A percentile compares a stretch with the other conserved stretches of the same genome.
phyloP scores from a whole-genome alignment of 192 early-diverging fungal genomes.

The Martensiomyces pterosporus region DNA sequence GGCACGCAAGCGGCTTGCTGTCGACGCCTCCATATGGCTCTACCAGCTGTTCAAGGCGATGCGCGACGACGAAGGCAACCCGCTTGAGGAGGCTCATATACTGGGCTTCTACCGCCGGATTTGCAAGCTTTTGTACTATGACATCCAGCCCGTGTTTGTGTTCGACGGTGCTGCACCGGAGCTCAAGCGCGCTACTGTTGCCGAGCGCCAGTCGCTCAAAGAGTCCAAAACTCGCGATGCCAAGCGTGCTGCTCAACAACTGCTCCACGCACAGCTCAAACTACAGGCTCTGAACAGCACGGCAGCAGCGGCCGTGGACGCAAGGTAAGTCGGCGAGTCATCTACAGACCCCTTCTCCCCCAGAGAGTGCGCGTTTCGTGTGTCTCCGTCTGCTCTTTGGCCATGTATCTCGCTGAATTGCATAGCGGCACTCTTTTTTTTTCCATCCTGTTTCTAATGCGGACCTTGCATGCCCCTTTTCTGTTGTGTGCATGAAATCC shows the following conservation, averaged over 20 bases:
- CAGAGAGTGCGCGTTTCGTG: too few relatives aligned
- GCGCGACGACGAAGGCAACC: constrained; percentile 82
- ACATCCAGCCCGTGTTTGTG: constrained; percentile 92
- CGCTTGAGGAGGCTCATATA: constrained; percentile 77
- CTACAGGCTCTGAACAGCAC: constrained; percentile 54
- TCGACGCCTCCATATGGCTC: constrained; percentile 98
- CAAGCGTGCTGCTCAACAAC: constrained; percentile 74
- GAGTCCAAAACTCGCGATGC: constrained; percentile 49
- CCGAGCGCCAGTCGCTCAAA: constrained; percentile 28
- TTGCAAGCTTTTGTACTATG: constrained; percentile 88
- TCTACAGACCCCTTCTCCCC: too few relatives aligned
- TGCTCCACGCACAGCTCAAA: constrained; percentile 76
- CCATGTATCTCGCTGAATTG: too few relatives aligned
- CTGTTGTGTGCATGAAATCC: too few relatives aligned
- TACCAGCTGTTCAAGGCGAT: constrained; percentile 96
- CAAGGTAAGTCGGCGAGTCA: too few relatives aligned
- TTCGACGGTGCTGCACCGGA: constrained; percentile 92
- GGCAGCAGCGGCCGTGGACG: not conserved
- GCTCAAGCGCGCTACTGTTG: constrained; percentile 66
- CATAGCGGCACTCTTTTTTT: too few relatives aligned
- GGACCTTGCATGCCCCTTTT: too few relatives aligned
- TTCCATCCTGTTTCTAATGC: too few relatives aligned
- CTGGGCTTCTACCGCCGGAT: constrained; percentile 92
- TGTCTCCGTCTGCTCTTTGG: too few relatives aligned
- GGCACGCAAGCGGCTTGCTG: constrained; percentile 68